Evolutionary conservation across 495 filamentous ascomycete species (phyloP).

Genomic region (Podospora conica): DNA sequence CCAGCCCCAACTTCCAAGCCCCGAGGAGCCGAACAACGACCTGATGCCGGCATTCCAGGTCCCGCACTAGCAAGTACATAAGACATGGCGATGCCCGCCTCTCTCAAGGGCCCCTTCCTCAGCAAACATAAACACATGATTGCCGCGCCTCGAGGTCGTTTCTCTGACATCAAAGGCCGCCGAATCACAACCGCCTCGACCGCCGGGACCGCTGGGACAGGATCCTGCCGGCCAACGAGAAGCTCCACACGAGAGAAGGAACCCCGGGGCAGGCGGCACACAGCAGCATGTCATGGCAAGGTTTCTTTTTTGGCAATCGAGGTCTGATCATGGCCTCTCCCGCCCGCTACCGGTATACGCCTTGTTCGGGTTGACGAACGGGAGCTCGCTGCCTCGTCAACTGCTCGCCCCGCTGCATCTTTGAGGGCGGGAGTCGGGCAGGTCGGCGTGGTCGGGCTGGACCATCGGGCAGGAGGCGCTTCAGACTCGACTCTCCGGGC

Average conservation of each 20-base stretch:
- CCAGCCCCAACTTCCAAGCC: too few relatives aligned
- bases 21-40: neutral
- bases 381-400: neutral
- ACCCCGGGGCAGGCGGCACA: neutral
- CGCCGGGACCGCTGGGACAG: conserved; percentile 3
- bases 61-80: neutral
- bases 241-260: neutral
- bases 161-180: neutral
- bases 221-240: neutral
- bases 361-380: neutral
- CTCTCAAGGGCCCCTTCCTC: neutral
- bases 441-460: neutral
- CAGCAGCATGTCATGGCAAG: neutral
- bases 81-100: neutral
- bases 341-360: neutral
- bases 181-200: neutral
- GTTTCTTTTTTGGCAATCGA: neutral
- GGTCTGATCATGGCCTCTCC: conserved; percentile 7
- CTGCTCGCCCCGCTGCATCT: neutral
- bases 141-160: neutral
- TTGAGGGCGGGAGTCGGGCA: neutral
- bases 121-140: neutral
- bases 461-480: neutral
- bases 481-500: neutral
- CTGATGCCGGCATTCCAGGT: neutral